These are phyloP conservation scores for Nemania serpens DNA, from an alignment of 2,329 filamentous ascomycete genomes.

Conservation along the genomic window DNA sequence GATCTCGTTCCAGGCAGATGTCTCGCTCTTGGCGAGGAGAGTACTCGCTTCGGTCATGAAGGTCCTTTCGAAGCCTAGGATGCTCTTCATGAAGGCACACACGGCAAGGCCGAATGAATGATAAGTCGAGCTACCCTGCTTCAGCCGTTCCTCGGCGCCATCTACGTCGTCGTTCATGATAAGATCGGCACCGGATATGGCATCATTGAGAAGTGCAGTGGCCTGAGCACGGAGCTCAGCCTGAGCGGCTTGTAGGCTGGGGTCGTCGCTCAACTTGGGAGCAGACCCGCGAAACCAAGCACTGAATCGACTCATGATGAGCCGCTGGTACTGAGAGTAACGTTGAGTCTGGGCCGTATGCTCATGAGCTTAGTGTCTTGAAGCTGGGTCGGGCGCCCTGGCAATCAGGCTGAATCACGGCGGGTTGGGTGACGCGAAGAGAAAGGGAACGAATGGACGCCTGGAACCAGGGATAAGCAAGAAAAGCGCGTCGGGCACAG, in stretches of 20 bases:
- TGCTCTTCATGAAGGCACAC: slow-evolving; percentile 81
- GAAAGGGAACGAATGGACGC: neutral
- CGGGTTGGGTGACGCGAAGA: neutral
- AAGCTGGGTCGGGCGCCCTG: neutral
- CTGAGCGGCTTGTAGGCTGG: slow-evolving; percentile 41
- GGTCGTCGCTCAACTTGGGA: slow-evolving; percentile 41
- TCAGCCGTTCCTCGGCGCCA: slow-evolving; percentile 74
- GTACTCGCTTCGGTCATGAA: slow-evolving; percentile 82
- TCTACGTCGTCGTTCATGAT: slow-evolving; percentile 93
- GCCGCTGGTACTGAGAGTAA: slow-evolving; percentile 1
- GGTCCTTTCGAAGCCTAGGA: slow-evolving; percentile 89
- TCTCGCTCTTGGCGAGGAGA: slow-evolving; percentile 75
- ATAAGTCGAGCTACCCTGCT: slow-evolving; percentile 79
- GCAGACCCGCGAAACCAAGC: slow-evolving; percentile 56
- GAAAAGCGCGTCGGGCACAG: too few species aligned
- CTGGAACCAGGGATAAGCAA: too few species aligned
- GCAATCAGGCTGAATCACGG: neutral
- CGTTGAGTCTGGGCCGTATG: neutral
- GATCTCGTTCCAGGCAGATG: slow-evolving; percentile 74
- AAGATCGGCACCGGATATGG: slow-evolving; percentile 67
- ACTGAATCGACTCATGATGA: slow-evolving; percentile 53
- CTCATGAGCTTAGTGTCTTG: slow-evolving; percentile 11
- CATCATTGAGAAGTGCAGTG: slow-evolving; percentile 61
- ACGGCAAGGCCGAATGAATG: slow-evolving; percentile 84
- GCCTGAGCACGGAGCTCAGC: slow-evolving; percentile 48